Conservation (phyloP, 2,329 filamentous ascomycete genomes). For the Hypoxylon rubiginosum region DNA sequence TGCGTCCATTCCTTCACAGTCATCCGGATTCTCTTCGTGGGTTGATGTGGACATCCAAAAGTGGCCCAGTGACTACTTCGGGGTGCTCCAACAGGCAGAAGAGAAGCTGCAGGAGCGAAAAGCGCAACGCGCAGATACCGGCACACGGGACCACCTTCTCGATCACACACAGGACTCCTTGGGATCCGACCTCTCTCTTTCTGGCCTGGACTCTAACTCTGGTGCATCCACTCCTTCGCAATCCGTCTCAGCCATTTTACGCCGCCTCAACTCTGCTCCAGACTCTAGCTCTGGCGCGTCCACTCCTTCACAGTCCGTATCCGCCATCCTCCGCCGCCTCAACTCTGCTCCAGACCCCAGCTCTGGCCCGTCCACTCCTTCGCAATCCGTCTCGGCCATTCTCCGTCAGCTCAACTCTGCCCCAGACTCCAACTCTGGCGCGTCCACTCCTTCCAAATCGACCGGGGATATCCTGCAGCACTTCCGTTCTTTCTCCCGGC, state of each 20-base stretch:
- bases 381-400: too few species aligned
- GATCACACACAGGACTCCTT: neutral
- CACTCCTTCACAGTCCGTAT: too few species aligned
- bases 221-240: constrained; percentile 5
- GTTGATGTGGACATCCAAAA: constrained; percentile 10
- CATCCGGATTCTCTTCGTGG: constrained; percentile 23
- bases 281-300: too few species aligned
- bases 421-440: too few species aligned
- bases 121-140: neutral
- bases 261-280: too few species aligned
- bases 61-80: neutral
- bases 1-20: constrained; percentile 1
- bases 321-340: too few species aligned
- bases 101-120: constrained; percentile 3
- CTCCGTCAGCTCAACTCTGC: too few species aligned
- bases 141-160: neutral
- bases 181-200: neutral
- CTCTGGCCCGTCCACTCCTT: too few species aligned
- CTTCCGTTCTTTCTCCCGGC: constrained; percentile 3
- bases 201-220: neutral
- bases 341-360: too few species aligned
- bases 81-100: neutral
- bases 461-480: neutral
- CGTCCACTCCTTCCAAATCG: constrained; percentile 5
- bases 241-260: too few species aligned